A percentile compares a stretch with the other conserved stretches of the same genome.
Evolutionary conservation across 306 rosid genomes (phyloP).

Genomic region (Vigna hirtella): DNA sequence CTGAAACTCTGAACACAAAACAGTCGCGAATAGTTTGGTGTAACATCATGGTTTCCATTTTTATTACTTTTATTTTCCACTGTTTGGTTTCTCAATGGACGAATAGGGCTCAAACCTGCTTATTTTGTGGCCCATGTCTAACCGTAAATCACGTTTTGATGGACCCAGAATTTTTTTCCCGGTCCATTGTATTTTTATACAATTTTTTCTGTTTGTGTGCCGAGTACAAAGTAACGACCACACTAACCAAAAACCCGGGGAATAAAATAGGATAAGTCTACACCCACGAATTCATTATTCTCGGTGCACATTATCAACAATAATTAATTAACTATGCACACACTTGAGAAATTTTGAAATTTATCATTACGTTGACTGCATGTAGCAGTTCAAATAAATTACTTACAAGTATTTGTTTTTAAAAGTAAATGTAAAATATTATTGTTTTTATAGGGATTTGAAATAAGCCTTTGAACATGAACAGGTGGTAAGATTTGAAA

Average conservation of each 20-base stretch:
- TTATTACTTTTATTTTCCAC: neutral
- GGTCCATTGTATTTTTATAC: slow-evolving; percentile 25
- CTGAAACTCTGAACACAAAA: neutral
- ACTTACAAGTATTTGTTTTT: too few relatives aligned
- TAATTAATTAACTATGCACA: neutral
- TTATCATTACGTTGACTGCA: too few relatives aligned
- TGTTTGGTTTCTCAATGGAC: neutral
- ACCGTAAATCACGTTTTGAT: slow-evolving; percentile 65
- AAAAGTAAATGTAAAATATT: too few relatives aligned
- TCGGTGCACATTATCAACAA: neutral
- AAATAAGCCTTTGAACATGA: too few relatives aligned
- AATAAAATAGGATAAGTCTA: neutral
- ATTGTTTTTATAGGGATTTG: too few relatives aligned
- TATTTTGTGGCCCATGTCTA: slow-evolving; percentile 56
- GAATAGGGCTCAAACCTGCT: slow-evolving; percentile 29
- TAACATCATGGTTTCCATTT: slow-evolving; percentile 1
- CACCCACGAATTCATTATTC: neutral
- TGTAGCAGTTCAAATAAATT: too few relatives aligned
- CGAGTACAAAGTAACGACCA: neutral
- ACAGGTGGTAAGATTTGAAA: too few relatives aligned
- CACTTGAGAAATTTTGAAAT: too few relatives aligned
- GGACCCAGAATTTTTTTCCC: slow-evolving; percentile 5
- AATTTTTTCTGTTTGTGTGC: neutral
- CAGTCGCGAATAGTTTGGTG: neutral
- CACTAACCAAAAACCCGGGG: neutral